Evolutionary conservation across 1,284 basidiomycete genomes (phyloP), one percentile per base, ranked within the genome.

Genomic region (Ganoderma lucidum): DNA sequence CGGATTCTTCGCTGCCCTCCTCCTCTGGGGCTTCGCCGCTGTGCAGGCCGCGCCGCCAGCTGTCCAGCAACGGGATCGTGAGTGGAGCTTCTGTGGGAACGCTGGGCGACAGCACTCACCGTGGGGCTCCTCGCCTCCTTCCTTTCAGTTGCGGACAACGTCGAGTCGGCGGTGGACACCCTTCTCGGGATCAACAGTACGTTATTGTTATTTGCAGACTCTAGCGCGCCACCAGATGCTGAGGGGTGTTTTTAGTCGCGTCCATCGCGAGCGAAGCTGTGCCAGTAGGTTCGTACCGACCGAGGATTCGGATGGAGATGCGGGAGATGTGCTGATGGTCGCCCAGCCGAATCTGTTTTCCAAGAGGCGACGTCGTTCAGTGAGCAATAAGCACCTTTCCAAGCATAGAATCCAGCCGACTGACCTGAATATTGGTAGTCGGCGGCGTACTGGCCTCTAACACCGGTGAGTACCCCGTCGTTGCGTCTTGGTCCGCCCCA

Each of bases 41-140:
- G 62, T 39, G 19, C 62, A 51, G 35, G 48, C 62, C 5, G 62
- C 37, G 10, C 45, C 62, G 3, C 4, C 48, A 4, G 10, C 45
- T 63, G 35, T 53, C 19, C 62, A 63, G 37, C 45, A 37, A 39
- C 45, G 48, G 44, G 62, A 63, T 53, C n/a, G 48, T 53, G 62
- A 63, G 60, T 53, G 9, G 35, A 19, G 30, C 17, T 12, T 12
- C 15, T 28, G 15, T 32, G 14, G 10, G 9, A 12, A 37, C 19
- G 28, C 30, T 12, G 23, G 28, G 41, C 15, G 35, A 45, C 23
- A 23, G 23, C 28, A 30, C 42, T 62, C 28, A 44, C 32, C 32
- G 37, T 30, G 17, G 51, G 0, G 51, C 23, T 17, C 14, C 15
- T 28, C 9, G 35, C 35, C 35, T 12, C 45, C 37, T 17, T 42